phyloP scores from a whole-genome alignment of 2,329 filamentous ascomycete genomes.

The Penicillium sp. region DNA sequence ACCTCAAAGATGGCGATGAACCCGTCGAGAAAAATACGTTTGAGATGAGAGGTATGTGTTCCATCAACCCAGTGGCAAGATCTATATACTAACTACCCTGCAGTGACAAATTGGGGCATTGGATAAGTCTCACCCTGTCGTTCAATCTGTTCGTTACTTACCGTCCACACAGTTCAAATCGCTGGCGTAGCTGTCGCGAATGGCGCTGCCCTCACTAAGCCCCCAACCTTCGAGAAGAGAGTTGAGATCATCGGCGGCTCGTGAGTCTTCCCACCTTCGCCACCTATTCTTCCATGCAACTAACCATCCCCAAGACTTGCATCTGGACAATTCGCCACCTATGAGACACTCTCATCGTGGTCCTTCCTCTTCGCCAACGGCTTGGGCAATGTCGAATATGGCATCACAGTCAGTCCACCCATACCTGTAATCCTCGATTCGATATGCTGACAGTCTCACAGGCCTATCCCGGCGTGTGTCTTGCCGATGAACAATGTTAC shows the following conservation, averaged over 20 bases:
- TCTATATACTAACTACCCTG: conserved; percentile 4
- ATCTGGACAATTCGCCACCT: conserved; percentile 58
- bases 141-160: conserved; percentile 14
- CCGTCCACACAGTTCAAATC: conserved; percentile 51
- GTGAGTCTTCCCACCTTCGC: conserved; percentile 13
- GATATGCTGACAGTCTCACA: conserved; percentile 2
- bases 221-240: conserved; percentile 36
- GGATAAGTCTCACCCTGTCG: conserved; percentile 39
- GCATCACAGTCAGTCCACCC: conserved; percentile 45
- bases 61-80: not conserved
- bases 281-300: conserved; percentile 36
- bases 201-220: conserved; percentile 48
- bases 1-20: conserved; percentile 45
- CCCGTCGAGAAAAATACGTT: conserved; percentile 52
- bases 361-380: conserved; percentile 58
- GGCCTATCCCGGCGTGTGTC: conserved; percentile 59
- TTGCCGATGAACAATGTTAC: conserved; percentile 57
- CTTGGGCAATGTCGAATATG: conserved; percentile 59
- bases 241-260: conserved; percentile 51
- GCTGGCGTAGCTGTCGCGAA: conserved; percentile 51
- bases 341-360: conserved; percentile 59
- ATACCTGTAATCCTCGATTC: too few species aligned
- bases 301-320: conserved; percentile 53
- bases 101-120: conserved; percentile 61
- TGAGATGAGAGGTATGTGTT: conserved; percentile 49